A percentile compares a stretch with the other conserved stretches of the same genome.
Conservation (phyloP, 768 basidiomycete genomes). For the Termitomyces heimii region DNA sequence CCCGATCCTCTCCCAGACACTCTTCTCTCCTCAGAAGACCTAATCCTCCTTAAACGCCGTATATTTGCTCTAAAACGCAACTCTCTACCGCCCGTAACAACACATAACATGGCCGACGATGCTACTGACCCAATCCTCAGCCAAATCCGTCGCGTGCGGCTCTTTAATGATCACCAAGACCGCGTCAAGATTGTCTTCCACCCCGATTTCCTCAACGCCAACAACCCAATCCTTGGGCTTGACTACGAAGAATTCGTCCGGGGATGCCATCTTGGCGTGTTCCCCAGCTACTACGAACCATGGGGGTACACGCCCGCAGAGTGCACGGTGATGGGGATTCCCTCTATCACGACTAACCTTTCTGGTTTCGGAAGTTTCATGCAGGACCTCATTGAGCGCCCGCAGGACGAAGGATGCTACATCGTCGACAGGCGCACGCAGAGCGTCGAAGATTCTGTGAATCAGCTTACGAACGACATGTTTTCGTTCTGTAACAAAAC, state of each 20-base stretch:
- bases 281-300: constrained; percentile 96
- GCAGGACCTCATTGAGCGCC: constrained; percentile 94
- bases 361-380: constrained; percentile 98
- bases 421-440: constrained; percentile 91
- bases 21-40: constrained; percentile 87
- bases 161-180: constrained; percentile 86
- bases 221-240: constrained; percentile 94
- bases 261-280: constrained; percentile 97
- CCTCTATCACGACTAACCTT: constrained; percentile 94
- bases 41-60: constrained; percentile 89
- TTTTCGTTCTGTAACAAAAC: constrained; percentile 75
- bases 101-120: constrained; percentile 98
- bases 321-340: constrained; percentile 99
- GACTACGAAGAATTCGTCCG: constrained; percentile 99
- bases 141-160: constrained; percentile 88
- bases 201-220: constrained; percentile 96
- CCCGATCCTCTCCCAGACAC: constrained; percentile 67
- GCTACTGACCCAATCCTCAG: constrained; percentile 87
- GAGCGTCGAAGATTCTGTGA: constrained; percentile 88
- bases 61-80: constrained; percentile 95
- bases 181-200: constrained; percentile 98
- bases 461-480: constrained; percentile 73
- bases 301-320: constrained; percentile 98
- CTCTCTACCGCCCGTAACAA: constrained; percentile 92
- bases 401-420: constrained; percentile 93